These are phyloP conservation scores for Trapa incisa DNA, from an alignment of 345 rosid genomes.

Conservation along the genomic window DNA sequence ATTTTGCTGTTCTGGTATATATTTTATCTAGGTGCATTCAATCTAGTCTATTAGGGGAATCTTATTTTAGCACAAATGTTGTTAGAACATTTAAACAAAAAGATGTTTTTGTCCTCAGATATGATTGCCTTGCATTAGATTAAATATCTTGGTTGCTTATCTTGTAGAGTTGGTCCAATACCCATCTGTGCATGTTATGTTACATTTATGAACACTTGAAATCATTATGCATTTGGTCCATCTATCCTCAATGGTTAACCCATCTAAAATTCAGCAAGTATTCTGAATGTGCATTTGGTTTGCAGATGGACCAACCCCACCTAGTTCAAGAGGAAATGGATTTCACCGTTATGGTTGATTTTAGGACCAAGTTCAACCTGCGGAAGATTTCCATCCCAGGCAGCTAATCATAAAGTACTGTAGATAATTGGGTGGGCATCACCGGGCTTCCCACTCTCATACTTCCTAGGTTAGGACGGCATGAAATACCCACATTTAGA, in stretches of 20 bases:
- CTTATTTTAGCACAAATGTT: background rate
- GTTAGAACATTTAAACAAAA: background rate
- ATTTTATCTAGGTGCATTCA: background rate
- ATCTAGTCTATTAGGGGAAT: background rate
- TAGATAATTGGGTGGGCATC: background rate
- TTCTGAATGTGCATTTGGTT: background rate
- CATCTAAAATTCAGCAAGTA: background rate
- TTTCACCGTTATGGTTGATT: background rate
- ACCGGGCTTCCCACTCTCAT: background rate
- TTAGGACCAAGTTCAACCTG: background rate
- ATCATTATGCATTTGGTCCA: background rate
- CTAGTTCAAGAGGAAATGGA: constrained; percentile 3
- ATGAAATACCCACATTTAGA: background rate
- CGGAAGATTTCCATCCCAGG: too few species aligned
- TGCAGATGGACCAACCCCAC: constrained; percentile 1
- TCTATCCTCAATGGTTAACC: background rate
- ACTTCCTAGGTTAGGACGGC: too few species aligned
- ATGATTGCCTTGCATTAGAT: too few species aligned
- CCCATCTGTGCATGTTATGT: background rate
- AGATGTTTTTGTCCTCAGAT: background rate
- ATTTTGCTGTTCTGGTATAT: too few species aligned
- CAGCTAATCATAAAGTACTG: background rate
- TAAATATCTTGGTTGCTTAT: too few species aligned
- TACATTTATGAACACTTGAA: background rate
- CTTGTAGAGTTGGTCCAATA: too few species aligned